Evolutionary conservation across 1,139 yeast species (phyloP).

Genomic region (Wickerhamiella infanticola): DNA sequence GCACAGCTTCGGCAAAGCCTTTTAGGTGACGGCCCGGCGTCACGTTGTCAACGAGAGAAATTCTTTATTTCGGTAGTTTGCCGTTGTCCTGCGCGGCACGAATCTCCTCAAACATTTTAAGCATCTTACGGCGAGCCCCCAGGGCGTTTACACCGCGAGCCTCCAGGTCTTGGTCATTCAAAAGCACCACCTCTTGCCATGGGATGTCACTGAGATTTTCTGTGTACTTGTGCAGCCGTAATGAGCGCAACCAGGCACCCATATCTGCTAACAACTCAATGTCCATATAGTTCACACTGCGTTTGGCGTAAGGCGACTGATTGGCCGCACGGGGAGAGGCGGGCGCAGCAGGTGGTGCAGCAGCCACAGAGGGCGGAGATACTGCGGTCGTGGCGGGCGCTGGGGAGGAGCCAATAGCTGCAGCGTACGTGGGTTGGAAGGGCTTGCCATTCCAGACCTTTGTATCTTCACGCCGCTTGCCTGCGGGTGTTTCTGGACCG

Average conservation of each 20-base stretch:
- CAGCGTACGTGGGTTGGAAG: not conserved
- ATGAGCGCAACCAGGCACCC: slow-evolving; percentile 82
- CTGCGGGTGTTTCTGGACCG: not conserved
- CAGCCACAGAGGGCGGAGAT: not conserved
- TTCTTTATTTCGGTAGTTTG: slow-evolving; percentile 9
- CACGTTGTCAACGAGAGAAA: not conserved
- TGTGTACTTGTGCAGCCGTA: slow-evolving; percentile 87
- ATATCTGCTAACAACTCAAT: slow-evolving; percentile 36
- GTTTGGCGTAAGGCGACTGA: slow-evolving; percentile 1
- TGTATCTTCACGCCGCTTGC: not conserved
- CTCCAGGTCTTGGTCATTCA: slow-evolving; percentile 55
- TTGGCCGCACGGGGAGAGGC: not conserved
- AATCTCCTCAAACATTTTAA: slow-evolving; percentile 82
- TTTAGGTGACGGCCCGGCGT: not conserved
- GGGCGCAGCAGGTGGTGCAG: not conserved
- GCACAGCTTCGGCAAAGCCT: too few species aligned
- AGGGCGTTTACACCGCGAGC: slow-evolving; percentile 77
- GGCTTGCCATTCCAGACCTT: slow-evolving; percentile 2
- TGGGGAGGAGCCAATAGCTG: not conserved
- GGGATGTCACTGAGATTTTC: slow-evolving; percentile 57
- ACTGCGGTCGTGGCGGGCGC: not conserved
- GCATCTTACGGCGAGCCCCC: slow-evolving; percentile 84
- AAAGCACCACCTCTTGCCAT: slow-evolving; percentile 66
- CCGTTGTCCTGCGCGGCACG: slow-evolving; percentile 29
- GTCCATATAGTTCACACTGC: slow-evolving; percentile 7